Base-by-base conservation (phyloP, 495 filamentous ascomycete genomes). In the Aspergillus conjunctus region DNA sequence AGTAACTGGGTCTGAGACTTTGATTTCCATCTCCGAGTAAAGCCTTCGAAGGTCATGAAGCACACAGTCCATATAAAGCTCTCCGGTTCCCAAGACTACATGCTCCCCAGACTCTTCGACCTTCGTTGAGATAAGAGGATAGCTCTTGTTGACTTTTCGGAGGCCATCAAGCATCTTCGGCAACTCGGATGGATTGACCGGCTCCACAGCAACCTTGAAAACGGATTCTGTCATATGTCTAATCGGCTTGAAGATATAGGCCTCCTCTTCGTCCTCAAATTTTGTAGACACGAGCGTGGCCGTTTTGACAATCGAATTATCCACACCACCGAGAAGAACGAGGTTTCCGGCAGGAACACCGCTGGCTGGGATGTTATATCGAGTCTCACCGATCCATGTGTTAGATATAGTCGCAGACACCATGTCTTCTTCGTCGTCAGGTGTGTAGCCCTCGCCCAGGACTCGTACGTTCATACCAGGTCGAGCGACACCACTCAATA, bases 71-170 rank as follows among this genome's bases (percentile, higher is more conserved):
- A 98, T 97, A 77, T 98, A 98, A 7, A 98, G 81, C 69, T 98
- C 94, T 37, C 94, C 94, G 3, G 94, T 98, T 18, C 94, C 94
- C 20, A 98, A 82, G 44, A 98, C 84, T 60, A 98, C 86, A 73
- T 98, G 94, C 71, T 98, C 94, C 14, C 94, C 94, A n/a, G 92
- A 97, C 72, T 98, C 94, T 68, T 98, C 94, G 15, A 98, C 94
- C 74, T 98, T 98, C 9, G 94, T 98, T 46, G 90, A 91, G 55
- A 97, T 88, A 26, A 98, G 81, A 34, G 94, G 94, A 68, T 98
- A 98, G 71, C 88, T 92, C 76, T 98, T 98, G 80, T 97, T 97
- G 73, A 98, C 90, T 68, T 96, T 97, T 52, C 94, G 85, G 30
- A 98, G 83, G 51, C 94, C 94, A 70, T 98, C 94, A 48, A 98